Base-by-base conservation (phyloP, 805 yeast species). In the Zygotorulaspora florentina region DNA sequence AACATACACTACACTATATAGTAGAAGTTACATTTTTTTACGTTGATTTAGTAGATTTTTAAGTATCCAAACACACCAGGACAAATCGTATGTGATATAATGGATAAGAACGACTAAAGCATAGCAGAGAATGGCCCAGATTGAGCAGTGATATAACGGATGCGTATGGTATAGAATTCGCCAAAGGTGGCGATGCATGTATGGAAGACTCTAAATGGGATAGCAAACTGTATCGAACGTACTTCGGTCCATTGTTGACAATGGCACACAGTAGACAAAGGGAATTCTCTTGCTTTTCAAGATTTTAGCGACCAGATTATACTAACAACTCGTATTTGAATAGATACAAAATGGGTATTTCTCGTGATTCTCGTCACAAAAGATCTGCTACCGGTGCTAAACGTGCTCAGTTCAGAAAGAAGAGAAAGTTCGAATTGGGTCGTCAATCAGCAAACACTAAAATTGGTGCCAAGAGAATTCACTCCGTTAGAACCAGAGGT, bases 281-380 rank as follows among this genome's bases (percentile, higher is more conserved):
- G 25, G 7, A 20, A 20, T 29, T 29, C 36, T 39, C 36, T 1
- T 16, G 27, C 17, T 18, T 17, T 16, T 3, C 6, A 29, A n/a
- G 36, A 16, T 33, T 16, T 33, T 38, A 25, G 18, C 39, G 31
- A 17, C 8, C 11, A 11, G 39, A 11, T 5, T 36, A 47, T 56
- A 56, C 58, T 54, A 54, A 53, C 57, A 26, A 36, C 18, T 30
- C 25, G 5, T 40, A 20, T 46, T 42, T 20, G 35, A 35, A 51
- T 40, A 58, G 59, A 54, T 55, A 58, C 71, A 85, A 75, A 75
- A 91, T 91, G 99, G 98, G 99, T 90, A 91, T 91, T 86, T 89
- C 98, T 78, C 91, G 99, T 83, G 98, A 93, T 83, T 91, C 99
- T 77, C 96, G 97, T 81, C 99, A 93, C 90, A 91, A 91, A 87